Base-by-base conservation (phyloP, 371 early-diverging fungal genomes). In the Nosema muscidifuracis region DNA sequence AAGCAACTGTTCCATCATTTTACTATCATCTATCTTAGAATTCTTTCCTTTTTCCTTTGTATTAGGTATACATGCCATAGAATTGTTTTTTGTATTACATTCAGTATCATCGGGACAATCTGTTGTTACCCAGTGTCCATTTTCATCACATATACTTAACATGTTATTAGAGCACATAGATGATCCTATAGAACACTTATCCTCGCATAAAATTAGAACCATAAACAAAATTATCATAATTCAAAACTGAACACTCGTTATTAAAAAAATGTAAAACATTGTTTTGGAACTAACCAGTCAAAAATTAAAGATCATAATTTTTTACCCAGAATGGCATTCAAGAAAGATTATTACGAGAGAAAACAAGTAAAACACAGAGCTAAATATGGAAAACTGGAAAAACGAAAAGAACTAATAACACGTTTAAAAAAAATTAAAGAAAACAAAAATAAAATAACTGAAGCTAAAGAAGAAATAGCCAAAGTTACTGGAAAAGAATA, bases 161-260 rank as follows among this genome's bases (percentile, higher is more conserved):
- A 60, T 68, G 50, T 78, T 76, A 38, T 63, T 70, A 16, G 20
- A 50, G 68, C 81, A 81, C 55, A 72, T 66, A 26, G 69, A 26
- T 20, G 78, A 72, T 34, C 81, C 81, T 0, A 76, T 68, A n/a
- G 73, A 56, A 71, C 81, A 79, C 1, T 30, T 31, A 61, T 77
- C 51, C n/a, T 71, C 67, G 7, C 15, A 34, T 12, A 2, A 34
- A 4, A 3, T 20, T 47, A 47, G n/a, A 3, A 47, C 6, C 47
- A 47, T 12, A 20, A 34, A 34, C 38, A 58, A 16, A 10, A 58
- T 18, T 2, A 6, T 34, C 53, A 51, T 18, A 10, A 9, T 7
- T 31, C 1, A 18, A 10, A n/a, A 12, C 15, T 33, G 1, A 9
- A 31, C 16, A 31, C 12, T 42, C 20, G 36, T 30, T 51, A 57